Evolutionary conservation across 768 basidiomycete genomes (phyloP).

Genomic region (Pleurotus cornucopiae): DNA sequence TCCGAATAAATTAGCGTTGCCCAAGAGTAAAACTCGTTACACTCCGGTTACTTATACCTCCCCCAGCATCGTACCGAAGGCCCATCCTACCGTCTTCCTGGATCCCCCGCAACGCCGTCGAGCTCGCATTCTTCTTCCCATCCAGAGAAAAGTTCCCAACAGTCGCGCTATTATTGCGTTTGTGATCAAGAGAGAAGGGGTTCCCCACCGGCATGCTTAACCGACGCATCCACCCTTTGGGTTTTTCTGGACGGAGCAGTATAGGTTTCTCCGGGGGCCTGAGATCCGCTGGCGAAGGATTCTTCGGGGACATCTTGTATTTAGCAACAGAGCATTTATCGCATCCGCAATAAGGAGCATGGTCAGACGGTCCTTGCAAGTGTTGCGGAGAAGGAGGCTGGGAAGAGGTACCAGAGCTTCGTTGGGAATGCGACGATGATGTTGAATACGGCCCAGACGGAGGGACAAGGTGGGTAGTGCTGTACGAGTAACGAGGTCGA

Average conservation of each 20-base stretch:
- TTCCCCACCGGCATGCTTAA: constrained; percentile 70
- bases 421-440: constrained; percentile 20
- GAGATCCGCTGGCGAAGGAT: constrained; percentile 26
- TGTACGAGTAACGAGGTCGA: constrained; percentile 31
- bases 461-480: constrained; percentile 37
- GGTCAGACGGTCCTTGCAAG: constrained; percentile 27
- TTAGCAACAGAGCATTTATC: constrained; percentile 57
- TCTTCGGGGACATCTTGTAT: constrained; percentile 36
- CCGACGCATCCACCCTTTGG: constrained; percentile 72
- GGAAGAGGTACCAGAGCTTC: constrained; percentile 18
- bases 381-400: constrained; percentile 11
- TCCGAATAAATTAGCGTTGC: constrained; percentile 23
- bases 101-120: constrained; percentile 28
- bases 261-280: constrained; percentile 41
- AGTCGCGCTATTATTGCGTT: constrained; percentile 23
- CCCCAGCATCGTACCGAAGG: constrained; percentile 30
- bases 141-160: constrained; percentile 31
- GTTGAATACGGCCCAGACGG: constrained; percentile 21
- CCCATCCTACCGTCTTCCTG: constrained; percentile 46
- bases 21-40: constrained; percentile 42
- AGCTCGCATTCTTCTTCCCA: constrained; percentile 48
- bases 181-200: constrained; percentile 46
- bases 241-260: constrained; percentile 45
- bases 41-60: constrained; percentile 43
- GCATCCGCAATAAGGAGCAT: constrained; percentile 67